Evolutionary conservation across 257 asterid genomes (phyloP), one percentile per base, ranked within the genome.

Genomic region (Nemophila menziesii): DNA sequence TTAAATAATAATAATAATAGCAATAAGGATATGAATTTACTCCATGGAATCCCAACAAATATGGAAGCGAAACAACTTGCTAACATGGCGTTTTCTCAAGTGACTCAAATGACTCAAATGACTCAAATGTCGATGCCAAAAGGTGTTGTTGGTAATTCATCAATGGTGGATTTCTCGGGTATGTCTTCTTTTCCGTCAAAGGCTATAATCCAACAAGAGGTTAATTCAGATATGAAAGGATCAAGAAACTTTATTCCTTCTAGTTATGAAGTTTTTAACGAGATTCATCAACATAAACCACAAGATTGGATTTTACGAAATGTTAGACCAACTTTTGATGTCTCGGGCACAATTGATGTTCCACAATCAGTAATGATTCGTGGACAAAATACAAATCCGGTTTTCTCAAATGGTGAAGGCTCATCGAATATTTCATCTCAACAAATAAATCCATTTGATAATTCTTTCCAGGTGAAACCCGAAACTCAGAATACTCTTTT

Each of bases 31-130:
- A 64, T 53, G 20, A 66, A 58, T 57, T 58, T 82, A 39, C 80
- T 82, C 15, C 87, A 82, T 44, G 94, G 94, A 16, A 69, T 79
- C 46, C 92, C 87, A 0, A 75, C 85, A 2, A 64, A 59, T 45
- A 70, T 82, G 93, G 90, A 81, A 44, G 67, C 85, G 0, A 80
- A 71, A 64, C 84, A 80, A 65, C 77, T 80, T 7, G 72, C 73
- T 4, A 44, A 23, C 33, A 47, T 80, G 66, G 79, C 66, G 46
- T 66, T 85, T 9, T 67, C 86, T 34, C 72, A 42, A 44, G 18
- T 61, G 2, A 63, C 49, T 54, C 72, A 58, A 44, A 59, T 54
- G 7, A 18, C 62, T 24, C 81, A 60, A 43, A 65, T 62, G 75
- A 56, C 61, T 53, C 87, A 68, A 2, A 57, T 59, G 24, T 44